Evolutionary conservation across 257 asterid species (phyloP), one percentile per base, ranked within the genome.

Genomic region (Solanum sejunctum): DNA sequence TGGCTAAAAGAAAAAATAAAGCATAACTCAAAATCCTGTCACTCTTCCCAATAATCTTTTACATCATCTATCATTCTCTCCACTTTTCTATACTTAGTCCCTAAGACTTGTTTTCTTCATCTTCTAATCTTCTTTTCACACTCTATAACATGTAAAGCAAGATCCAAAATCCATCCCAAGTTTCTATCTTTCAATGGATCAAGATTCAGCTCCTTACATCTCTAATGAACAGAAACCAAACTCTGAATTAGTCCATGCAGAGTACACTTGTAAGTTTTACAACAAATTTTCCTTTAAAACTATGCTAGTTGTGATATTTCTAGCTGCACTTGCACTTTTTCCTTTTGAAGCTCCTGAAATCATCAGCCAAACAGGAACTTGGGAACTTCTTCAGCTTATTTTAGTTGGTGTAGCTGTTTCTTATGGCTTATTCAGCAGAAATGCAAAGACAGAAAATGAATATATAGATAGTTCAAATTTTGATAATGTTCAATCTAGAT

Each of bases 351-450:
- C 95, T 20, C 98, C 98, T 10, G 94, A 94, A 58, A 90, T 90
- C 88, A 49, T 96, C 23, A 94, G 83, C 92, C 96, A 92, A 85
- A 85, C 97, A 1, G 87, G 92, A 82, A 92, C 92, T 61, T 95
- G 98, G 98, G 99, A 97, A 91, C 89, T 97, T 87, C 86, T 97
- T 73, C 98, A 97, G 91, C 94, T 97, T 39, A 83, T 97, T 81
- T 92, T 93, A 75, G 98, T 97, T 67, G 99, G 98, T 20, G 92
- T 97, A 49, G 98, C 98, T 17, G 98, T 97, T 70, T 97, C 99
- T 43, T 97, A 97, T 47, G 98, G 99, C 7, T 85, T 95, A 2
- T 97, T 97, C 43, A 95, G 99, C 92, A 91, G 77, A 91, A 92
- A 84, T 21, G 13, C 20, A 1, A 12, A 87, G 13, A 89, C 91